Percentiles rank a stretch among this genome's conserved stretches.
Evolutionary conservation across 2,329 filamentous ascomycete species (phyloP).

Genomic region (Venturia asperata): DNA sequence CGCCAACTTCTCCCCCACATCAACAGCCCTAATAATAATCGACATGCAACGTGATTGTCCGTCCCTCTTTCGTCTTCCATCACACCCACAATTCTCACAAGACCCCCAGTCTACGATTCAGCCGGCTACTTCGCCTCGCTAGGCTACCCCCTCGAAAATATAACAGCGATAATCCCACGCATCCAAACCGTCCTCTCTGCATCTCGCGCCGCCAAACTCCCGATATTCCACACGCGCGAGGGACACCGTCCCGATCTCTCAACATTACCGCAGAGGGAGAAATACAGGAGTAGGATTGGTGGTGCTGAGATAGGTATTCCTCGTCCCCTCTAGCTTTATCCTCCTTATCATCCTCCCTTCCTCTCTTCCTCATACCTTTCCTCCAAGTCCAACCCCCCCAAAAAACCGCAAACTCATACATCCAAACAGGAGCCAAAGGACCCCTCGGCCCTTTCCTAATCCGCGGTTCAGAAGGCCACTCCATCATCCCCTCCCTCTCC

Average conservation of each 20-base stretch:
- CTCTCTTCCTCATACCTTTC: too few species aligned
- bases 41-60: slow-evolving; percentile 49
- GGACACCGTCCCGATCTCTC: slow-evolving; percentile 40
- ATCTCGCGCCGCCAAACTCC: slow-evolving; percentile 35
- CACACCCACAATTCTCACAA: not conserved
- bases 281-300: slow-evolving; percentile 31
- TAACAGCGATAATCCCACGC: slow-evolving; percentile 40
- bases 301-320: slow-evolving; percentile 34
- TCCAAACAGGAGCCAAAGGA: slow-evolving; percentile 41
- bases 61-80: slow-evolving; percentile 23
- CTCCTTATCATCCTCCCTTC: not conserved
- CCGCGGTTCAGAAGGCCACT: slow-evolving; percentile 49
- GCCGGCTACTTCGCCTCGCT: slow-evolving; percentile 46
- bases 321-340: slow-evolving; percentile 29
- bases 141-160: slow-evolving; percentile 37
- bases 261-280: slow-evolving; percentile 49
- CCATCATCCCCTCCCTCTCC: slow-evolving; percentile 47
- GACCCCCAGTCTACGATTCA: slow-evolving; percentile 33
- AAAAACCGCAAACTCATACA: not conserved
- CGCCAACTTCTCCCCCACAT: slow-evolving; percentile 32
- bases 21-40: slow-evolving; percentile 45
- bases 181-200: slow-evolving; percentile 36
- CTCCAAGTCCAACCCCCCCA: not conserved
- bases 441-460: slow-evolving; percentile 47
- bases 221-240: slow-evolving; percentile 39